phyloP scores from a whole-genome alignment of 495 filamentous ascomycete genomes.

The Aspergillus homomorphus region DNA sequence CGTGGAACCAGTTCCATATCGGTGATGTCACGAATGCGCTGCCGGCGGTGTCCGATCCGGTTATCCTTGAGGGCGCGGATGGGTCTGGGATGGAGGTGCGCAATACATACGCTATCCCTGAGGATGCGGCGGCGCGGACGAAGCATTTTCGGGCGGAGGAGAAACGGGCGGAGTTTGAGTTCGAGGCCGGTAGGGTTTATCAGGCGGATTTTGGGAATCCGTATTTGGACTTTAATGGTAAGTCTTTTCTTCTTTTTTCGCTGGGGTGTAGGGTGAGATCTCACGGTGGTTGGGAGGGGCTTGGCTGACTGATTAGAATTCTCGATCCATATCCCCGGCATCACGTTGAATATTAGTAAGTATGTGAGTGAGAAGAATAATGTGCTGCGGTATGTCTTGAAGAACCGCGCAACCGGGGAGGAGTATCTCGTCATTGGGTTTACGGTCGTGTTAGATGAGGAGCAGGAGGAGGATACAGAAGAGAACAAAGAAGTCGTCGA shows the following conservation, averaged over 20 bases:
- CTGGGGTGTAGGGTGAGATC: neutral
- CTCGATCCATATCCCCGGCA: slow-evolving; percentile 75
- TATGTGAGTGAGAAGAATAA: slow-evolving; percentile 82
- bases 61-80: slow-evolving; percentile 68
- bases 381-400: slow-evolving; percentile 81
- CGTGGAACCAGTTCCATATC: slow-evolving; percentile 68
- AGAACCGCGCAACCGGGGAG: slow-evolving; percentile 64
- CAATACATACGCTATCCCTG: slow-evolving; percentile 48
- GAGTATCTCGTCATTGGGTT: slow-evolving; percentile 79
- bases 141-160: slow-evolving; percentile 59
- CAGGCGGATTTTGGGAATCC: slow-evolving; percentile 84
- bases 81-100: slow-evolving; percentile 54
- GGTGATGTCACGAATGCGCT: slow-evolving; percentile 43
- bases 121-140: slow-evolving; percentile 51
- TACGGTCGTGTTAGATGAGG: slow-evolving; percentile 51
- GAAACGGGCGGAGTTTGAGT: slow-evolving; percentile 49
- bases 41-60: slow-evolving; percentile 35
- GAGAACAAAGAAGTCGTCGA: slow-evolving; percentile 8
- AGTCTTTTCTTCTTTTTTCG: neutral
- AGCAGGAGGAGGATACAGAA: slow-evolving; percentile 1
- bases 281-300: neutral
- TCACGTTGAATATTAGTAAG: slow-evolving; percentile 67
- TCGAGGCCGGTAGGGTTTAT: slow-evolving; percentile 62
- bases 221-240: slow-evolving; percentile 81
- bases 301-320: slow-evolving; percentile 49